Conservation (phyloP, 176 grass and related monocot genomes). For the Calamus simplicifolius region DNA sequence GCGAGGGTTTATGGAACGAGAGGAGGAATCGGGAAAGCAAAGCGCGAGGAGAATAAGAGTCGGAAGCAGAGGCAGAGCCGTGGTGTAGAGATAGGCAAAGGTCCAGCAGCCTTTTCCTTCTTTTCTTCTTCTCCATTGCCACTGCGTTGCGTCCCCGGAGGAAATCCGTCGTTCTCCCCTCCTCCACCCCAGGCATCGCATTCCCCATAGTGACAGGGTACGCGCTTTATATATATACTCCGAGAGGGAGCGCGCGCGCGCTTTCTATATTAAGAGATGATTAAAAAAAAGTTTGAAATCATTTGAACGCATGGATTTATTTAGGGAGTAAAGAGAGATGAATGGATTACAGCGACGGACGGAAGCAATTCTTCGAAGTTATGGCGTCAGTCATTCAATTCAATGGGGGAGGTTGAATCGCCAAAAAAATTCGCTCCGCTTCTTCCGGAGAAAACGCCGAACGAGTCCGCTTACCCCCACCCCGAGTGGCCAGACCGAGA, state of each 20-base stretch:
- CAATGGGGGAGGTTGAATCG: too few relatives aligned
- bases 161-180: neutral
- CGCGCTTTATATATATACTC: neutral
- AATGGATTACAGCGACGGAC: too few relatives aligned
- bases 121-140: neutral
- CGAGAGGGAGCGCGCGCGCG: neutral
- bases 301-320: too few relatives aligned
- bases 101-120: conserved; percentile 3
- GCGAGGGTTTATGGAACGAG: neutral
- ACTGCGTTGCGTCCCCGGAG: neutral
- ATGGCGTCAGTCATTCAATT: too few relatives aligned
- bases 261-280: too few relatives aligned
- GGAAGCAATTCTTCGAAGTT: too few relatives aligned
- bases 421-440: too few relatives aligned
- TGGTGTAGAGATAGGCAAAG: conserved; percentile 12
- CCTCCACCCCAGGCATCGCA: neutral
- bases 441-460: neutral
- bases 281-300: too few relatives aligned
- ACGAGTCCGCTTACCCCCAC: too few relatives aligned
- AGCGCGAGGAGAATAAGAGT: conserved; percentile 8
- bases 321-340: too few relatives aligned
- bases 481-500: too few relatives aligned
- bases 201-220: neutral
- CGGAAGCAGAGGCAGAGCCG: conserved; percentile 1
- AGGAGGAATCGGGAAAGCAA: conserved; percentile 1